Conservation (phyloP, 495 filamentous ascomycete genomes). For the Aspergillus conjunctus region DNA sequence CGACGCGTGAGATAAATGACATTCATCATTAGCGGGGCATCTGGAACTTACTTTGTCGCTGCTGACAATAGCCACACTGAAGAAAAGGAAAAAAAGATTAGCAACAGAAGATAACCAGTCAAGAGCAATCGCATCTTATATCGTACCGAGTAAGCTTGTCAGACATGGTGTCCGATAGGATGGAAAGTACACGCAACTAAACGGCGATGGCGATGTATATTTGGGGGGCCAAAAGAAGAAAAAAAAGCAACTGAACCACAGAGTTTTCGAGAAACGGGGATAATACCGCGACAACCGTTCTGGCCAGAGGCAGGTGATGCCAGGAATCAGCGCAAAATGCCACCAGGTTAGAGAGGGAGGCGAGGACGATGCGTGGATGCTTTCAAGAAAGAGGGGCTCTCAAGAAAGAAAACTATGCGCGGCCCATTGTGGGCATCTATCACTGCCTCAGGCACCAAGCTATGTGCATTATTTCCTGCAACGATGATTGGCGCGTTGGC, state of each 20-base stretch:
- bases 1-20: conserved; percentile 22
- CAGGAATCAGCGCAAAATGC: conserved; percentile 25
- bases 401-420: conserved; percentile 33
- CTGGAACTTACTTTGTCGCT: conserved; percentile 79
- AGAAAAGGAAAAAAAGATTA: conserved; percentile 20
- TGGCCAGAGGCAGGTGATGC: conserved; percentile 22
- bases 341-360: conserved; percentile 19
- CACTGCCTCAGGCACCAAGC: conserved; percentile 26
- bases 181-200: conserved; percentile 1
- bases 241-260: conserved; percentile 7
- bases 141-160: conserved; percentile 83
- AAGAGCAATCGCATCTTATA: not conserved
- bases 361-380: conserved; percentile 21
- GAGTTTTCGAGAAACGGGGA: conserved; percentile 17
- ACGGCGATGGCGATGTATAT: conserved; percentile 1
- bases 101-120: not conserved
- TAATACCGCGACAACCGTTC: conserved; percentile 22
- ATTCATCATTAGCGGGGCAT: conserved; percentile 35
- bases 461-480: conserved; percentile 29
- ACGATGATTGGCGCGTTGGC: conserved; percentile 31
- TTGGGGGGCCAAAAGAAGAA: not conserved
- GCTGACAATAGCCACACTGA: conserved; percentile 95
- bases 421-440: conserved; percentile 30
- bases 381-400: conserved; percentile 31
- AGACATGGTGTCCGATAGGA: conserved; percentile 59